Evolutionary conservation across 108 stramenopile genomes (phyloP).

Genomic region (Parietichytrium sp.): DNA sequence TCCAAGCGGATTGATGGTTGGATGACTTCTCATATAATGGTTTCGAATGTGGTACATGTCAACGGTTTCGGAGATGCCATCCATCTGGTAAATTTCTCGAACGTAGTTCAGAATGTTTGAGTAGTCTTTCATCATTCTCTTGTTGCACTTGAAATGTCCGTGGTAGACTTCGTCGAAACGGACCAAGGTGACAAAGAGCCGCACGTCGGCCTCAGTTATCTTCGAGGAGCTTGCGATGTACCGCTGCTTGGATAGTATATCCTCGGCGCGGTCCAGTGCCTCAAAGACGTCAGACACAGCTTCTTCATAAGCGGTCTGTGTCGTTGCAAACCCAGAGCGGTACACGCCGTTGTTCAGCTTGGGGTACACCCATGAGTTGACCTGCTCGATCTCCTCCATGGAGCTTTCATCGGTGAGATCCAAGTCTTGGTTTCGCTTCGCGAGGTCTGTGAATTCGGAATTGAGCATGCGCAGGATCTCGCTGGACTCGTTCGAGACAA

Average conservation of each 20-base stretch:
- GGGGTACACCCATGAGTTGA: conserved; percentile 84
- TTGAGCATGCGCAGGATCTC: conserved; percentile 97
- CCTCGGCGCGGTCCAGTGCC: conserved; percentile 79
- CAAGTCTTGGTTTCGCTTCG: conserved; percentile 55
- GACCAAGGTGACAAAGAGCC: conserved; percentile 85
- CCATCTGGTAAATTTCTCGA: conserved; percentile 89
- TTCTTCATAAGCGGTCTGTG: conserved; percentile 83
- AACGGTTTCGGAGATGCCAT: conserved; percentile 76
- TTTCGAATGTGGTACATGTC: conserved; percentile 92
- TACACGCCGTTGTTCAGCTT: conserved; percentile 94
- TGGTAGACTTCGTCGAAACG: conserved; percentile 90
- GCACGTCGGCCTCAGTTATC: conserved; percentile 90
- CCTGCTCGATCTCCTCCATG: conserved; percentile 70
- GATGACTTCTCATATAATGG: conserved; percentile 78
- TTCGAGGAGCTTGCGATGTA: conserved; percentile 65
- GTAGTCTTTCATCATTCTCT: conserved; percentile 71
- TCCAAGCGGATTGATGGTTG: conserved; percentile 54
- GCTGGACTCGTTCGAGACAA: conserved; percentile 95
- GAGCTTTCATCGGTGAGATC: conserved; percentile 84
- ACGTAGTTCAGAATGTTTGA: conserved; percentile 82
- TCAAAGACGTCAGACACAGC: conserved; percentile 82
- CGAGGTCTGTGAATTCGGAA: conserved; percentile 68
- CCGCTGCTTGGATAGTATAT: conserved; percentile 70
- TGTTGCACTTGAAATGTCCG: conserved; percentile 90
- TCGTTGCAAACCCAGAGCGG: conserved; percentile 87